These are phyloP conservation scores for Adiantum capillusveneris DNA, from an alignment of 75 land plant genomes.

Conservation along the genomic window DNA sequence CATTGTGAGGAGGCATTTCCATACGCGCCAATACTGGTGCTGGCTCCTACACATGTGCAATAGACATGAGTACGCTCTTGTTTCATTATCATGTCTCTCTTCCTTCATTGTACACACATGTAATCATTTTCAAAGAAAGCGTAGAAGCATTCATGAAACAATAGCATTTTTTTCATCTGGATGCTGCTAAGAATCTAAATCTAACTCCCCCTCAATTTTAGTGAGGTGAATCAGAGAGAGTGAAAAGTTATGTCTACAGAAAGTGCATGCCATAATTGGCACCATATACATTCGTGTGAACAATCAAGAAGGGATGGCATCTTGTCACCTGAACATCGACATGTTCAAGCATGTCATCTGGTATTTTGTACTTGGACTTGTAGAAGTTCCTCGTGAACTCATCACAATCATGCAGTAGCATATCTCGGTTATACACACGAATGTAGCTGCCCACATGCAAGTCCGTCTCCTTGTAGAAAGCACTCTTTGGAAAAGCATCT, in stretches of 20 bases:
- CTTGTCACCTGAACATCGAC: conserved; percentile 25
- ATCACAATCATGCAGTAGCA: conserved; percentile 31
- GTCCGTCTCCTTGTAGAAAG: conserved; percentile 28
- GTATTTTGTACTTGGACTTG: conserved; percentile 17
- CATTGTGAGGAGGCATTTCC: conserved; percentile 31
- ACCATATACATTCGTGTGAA: neutral
- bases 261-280: too few relatives aligned
- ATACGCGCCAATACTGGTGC: conserved; percentile 29
- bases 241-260: too few relatives aligned
- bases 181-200: too few relatives aligned
- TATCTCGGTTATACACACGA: conserved; percentile 22
- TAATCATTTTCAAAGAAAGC: too few relatives aligned
- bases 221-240: too few relatives aligned
- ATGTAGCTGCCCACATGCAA: conserved; percentile 30
- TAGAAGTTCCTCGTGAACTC: conserved; percentile 34
- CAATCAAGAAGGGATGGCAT: neutral
- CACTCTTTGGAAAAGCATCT: conserved; percentile 10
- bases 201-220: too few relatives aligned
- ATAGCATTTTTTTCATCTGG: too few relatives aligned
- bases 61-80: too few relatives aligned
- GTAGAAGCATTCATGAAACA: too few relatives aligned
- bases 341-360: conserved; percentile 28
- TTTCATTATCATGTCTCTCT: too few relatives aligned
- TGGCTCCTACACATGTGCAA: conserved; percentile 9
- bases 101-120: too few relatives aligned